Evolutionary conservation across 768 basidiomycete genomes (phyloP).

Genomic region (Trametes punicea): DNA sequence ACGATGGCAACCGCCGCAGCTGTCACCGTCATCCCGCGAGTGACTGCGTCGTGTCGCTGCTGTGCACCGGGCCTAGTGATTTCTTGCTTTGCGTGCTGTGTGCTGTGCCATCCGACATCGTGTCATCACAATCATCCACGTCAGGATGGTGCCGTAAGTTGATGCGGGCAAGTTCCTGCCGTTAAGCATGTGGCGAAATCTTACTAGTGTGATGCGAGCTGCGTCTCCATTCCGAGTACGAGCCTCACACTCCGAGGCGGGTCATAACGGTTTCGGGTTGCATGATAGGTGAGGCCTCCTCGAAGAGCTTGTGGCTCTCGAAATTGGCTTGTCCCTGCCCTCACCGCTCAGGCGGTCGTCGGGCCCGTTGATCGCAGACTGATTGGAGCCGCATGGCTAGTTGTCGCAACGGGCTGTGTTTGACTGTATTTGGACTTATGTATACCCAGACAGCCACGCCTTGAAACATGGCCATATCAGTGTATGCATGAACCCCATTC

Average conservation of each 20-base stretch:
- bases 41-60: not conserved
- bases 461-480: not conserved
- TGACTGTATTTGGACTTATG: slow-evolving; percentile 15
- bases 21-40: not conserved
- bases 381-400: no score
- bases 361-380: no score
- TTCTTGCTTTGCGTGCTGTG: not conserved
- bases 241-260: no score
- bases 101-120: not conserved
- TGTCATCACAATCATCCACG: no score
- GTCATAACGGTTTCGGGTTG: no score
- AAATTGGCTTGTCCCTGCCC: no score
- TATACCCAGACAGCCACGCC: not conserved
- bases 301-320: no score
- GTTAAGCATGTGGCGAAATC: not conserved
- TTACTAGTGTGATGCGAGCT: no score
- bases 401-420: slow-evolving; percentile 5
- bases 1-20: not conserved
- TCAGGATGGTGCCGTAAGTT: no score
- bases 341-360: no score
- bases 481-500: not conserved
- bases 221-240: not conserved
- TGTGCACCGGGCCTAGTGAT: not conserved
- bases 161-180: not conserved
- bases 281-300: no score